A percentile compares a stretch with the other conserved stretches of the same genome.
Conservation (phyloP, 1,139 yeast genomes). For the Magnusiomyces magnusii region DNA sequence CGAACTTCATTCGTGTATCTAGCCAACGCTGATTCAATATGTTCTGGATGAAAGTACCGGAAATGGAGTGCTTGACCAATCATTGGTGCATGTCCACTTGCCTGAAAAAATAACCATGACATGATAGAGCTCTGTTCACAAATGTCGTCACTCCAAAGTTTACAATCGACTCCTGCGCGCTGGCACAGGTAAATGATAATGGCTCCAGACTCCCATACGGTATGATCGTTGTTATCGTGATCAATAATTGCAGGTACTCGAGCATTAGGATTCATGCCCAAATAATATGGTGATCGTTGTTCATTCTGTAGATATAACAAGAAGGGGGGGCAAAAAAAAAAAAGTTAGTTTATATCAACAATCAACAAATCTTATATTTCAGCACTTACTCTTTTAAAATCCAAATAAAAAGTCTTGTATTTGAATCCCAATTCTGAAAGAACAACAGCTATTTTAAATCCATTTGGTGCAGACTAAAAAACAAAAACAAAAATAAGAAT, state of each 20-base stretch:
- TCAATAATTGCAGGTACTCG: slow-evolving; percentile 92
- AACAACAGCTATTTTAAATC: slow-evolving; percentile 90
- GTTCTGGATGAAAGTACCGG: slow-evolving; percentile 80
- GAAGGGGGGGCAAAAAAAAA: neutral
- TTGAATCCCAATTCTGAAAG: slow-evolving; percentile 73
- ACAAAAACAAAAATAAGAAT: too few species aligned
- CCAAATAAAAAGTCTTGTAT: slow-evolving; percentile 78
- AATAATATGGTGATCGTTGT: slow-evolving; percentile 89
- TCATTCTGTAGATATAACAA: slow-evolving; percentile 44
- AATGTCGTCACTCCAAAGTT: slow-evolving; percentile 73
- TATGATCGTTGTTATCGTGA: slow-evolving; percentile 67
- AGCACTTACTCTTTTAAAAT: slow-evolving; percentile 48
- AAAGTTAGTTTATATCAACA: too few species aligned
- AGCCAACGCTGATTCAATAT: slow-evolving; percentile 83
- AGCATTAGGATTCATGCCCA: slow-evolving; percentile 87
- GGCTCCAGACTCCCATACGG: slow-evolving; percentile 95
- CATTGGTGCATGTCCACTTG: slow-evolving; percentile 97
- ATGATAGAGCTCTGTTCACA: slow-evolving; percentile 81
- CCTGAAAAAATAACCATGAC: slow-evolving; percentile 90
- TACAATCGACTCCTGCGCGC: slow-evolving; percentile 59
- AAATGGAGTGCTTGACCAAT: slow-evolving; percentile 96
- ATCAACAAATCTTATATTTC: too few species aligned
- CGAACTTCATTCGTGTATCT: slow-evolving; percentile 91
- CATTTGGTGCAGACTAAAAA: slow-evolving; percentile 77
- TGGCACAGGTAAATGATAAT: slow-evolving; percentile 66